Base-by-base conservation (phyloP, 2,329 filamentous ascomycete genomes). In the Orbilia oligospora region DNA sequence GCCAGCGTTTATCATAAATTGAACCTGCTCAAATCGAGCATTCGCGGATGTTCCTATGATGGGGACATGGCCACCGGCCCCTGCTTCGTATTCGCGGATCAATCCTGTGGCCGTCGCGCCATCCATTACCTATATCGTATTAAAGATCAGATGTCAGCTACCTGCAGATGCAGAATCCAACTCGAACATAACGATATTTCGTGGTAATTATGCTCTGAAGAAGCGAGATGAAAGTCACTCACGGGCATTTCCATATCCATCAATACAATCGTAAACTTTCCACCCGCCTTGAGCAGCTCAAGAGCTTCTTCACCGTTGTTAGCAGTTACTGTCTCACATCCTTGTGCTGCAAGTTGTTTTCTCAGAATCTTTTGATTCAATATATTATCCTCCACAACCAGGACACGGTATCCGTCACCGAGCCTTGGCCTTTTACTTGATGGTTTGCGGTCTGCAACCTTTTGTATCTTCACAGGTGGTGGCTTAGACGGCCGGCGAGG, bases 201-300 rank as follows among this genome's bases (percentile, higher is more conserved):
- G 3, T 12, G 44, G 5, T 1, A 0, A 30, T 20, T 58, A 2
- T 22, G 5, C 33, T 36, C 1, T 14, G 44, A 5, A n/a, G 44
- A 27, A 14, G 14, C 6, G 4, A 2, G 18, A 41, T 16, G 33
- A 1, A 36, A 61, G 27, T 36, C 9, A 68, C 73, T 68, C 51
- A 93, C 88, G 0, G 92, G 92, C 92, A 94, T 94, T 82, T 94
- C 92, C 58, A 93, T 87, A 82, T 94, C 92, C 92, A 94, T 93
- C 5, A 94, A 84, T 12, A 94, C 90, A 55, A 93, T 87, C 3
- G 73, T 77, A 33, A 77, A 77, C 46, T 20, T 65, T 12, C 65
- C 76, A 16, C 69, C 69, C 2, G 24, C 55, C 24, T 68, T 71
- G 1, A 77, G 20, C 2, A 53, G 33, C 8, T 89, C 89, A 24